Base-by-base conservation (phyloP, 371 early-diverging fungal species). In the Blakeslea trispora region DNA sequence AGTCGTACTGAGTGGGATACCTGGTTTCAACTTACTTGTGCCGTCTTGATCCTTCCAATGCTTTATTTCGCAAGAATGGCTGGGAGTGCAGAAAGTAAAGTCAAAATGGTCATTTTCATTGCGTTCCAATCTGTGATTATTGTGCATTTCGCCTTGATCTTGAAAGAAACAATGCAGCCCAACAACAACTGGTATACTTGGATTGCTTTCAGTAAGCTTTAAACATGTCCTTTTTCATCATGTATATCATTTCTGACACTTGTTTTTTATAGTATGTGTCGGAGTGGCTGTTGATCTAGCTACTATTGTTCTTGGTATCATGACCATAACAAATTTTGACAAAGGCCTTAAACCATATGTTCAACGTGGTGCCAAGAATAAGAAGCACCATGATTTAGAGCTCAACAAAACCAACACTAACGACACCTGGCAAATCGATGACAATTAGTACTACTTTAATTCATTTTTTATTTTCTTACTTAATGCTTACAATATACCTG, bases 271-370 rank as follows among this genome's bases (percentile, higher is more conserved):
- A 69, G 72, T 75, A 0, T 56, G 61, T 31, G 53, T 73, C 15
- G 70, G 72, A 42, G 54, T 70, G 22, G 49, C 69, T 45, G 47
- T 68, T 42, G 69, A 57, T 47, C 53, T 54, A 34, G 53, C 47
- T 0, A 71, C 71, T 2, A 64, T 63, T 9, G 64, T 64, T 0
- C 53, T 79, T 9, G 75, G 69, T 5, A 18, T 49, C 22, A 44
- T 72, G 1, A 66, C 73, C 37, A 72, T 79, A 75, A 54, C 55
- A n/a, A 76, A 74, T 41, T 79, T 79, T 61, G 68, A 63, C n/a
- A 50, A 67, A 37, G 80, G 80, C 14, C 57, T 79, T 24, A 3
- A 71, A 66, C 31, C 65, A 44, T 42, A 60, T 63, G 23, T 57
- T 64, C 45, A 76, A 62, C 31, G 55, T 54, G 58, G 64, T 51